Conservation (phyloP, 805 yeast genomes). For the Cyberlindnera xishuangbannaensis region DNA sequence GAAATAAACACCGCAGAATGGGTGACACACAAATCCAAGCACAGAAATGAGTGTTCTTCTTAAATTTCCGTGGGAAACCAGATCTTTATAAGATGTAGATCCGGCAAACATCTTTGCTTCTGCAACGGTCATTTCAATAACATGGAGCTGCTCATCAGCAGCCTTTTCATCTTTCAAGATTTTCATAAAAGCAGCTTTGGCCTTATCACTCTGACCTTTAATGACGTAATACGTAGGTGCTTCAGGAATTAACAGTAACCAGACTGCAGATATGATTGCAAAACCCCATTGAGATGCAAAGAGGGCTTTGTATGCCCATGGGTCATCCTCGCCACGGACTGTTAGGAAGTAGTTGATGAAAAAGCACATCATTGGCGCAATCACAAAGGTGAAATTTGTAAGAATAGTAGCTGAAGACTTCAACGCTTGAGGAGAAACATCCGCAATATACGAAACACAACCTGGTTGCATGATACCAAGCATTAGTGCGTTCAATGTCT, state of each 20-base stretch:
- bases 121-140: constrained; percentile 18
- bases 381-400: constrained; percentile 32
- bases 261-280: constrained; percentile 19
- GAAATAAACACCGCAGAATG: constrained; percentile 26
- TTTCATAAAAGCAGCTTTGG: constrained; percentile 26
- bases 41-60: background rate
- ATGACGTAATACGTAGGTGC: constrained; percentile 38
- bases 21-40: background rate
- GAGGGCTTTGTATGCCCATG: constrained; percentile 31
- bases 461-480: constrained; percentile 36
- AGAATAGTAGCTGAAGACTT: constrained; percentile 33
- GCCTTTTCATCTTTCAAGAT: constrained; percentile 9
- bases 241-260: constrained; percentile 34
- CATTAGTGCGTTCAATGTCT: constrained; percentile 34
- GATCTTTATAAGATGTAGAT: background rate
- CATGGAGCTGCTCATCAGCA: constrained; percentile 27
- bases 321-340: constrained; percentile 14
- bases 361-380: constrained; percentile 34
- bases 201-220: constrained; percentile 29
- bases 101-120: background rate
- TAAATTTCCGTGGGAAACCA: background rate
- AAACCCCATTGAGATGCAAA: constrained; percentile 23
- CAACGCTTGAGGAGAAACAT: constrained; percentile 34
- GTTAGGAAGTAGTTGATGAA: constrained; percentile 19
- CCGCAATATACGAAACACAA: constrained; percentile 35